Conservation (phyloP, 1,139 yeast species). For the Yarrowia galli region DNA sequence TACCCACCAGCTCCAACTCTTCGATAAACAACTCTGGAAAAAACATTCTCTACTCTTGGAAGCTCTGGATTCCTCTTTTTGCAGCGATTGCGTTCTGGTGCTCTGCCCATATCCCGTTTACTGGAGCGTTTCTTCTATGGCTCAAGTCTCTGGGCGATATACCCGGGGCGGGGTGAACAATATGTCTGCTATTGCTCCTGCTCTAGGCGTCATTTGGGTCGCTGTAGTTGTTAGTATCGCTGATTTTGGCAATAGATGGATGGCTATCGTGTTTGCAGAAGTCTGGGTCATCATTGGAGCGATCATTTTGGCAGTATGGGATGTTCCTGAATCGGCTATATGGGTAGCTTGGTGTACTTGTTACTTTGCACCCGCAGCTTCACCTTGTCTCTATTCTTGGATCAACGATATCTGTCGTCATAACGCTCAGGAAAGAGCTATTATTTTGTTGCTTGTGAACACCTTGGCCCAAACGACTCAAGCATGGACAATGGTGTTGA, state of each 20-base stretch:
- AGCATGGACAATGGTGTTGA: slow-evolving; percentile 49
- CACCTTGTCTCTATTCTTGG: slow-evolving; percentile 43
- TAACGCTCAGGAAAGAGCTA: slow-evolving; percentile 52
- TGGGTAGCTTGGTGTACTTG: slow-evolving; percentile 56
- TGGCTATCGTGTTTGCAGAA: slow-evolving; percentile 63
- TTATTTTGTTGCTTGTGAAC: slow-evolving; percentile 53
- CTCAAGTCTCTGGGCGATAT: slow-evolving; percentile 7
- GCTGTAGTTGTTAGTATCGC: slow-evolving; percentile 49
- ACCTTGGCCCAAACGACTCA: slow-evolving; percentile 50
- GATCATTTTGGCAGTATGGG: slow-evolving; percentile 55
- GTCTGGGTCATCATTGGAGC: slow-evolving; percentile 55
- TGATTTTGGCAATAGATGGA: slow-evolving; percentile 64
- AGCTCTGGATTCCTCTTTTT: slow-evolving; percentile 48
- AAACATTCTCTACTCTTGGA: slow-evolving; percentile 58
- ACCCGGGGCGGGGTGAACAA: slow-evolving; percentile 50
- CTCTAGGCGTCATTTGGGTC: slow-evolving; percentile 60
- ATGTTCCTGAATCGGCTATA: slow-evolving; percentile 53
- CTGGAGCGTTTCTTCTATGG: slow-evolving; percentile 22
- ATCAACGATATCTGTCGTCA: slow-evolving; percentile 32
- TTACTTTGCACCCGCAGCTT: slow-evolving; percentile 56
- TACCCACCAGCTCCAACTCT: slow-evolving; percentile 10
- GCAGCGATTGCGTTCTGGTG: slow-evolving; percentile 1
- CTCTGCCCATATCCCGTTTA: not conserved
- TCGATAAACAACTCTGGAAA: slow-evolving; percentile 53
- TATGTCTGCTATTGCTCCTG: slow-evolving; percentile 58